phyloP scores from a whole-genome alignment of 495 filamentous ascomycete genomes.

The Aspergillus asperescens region DNA sequence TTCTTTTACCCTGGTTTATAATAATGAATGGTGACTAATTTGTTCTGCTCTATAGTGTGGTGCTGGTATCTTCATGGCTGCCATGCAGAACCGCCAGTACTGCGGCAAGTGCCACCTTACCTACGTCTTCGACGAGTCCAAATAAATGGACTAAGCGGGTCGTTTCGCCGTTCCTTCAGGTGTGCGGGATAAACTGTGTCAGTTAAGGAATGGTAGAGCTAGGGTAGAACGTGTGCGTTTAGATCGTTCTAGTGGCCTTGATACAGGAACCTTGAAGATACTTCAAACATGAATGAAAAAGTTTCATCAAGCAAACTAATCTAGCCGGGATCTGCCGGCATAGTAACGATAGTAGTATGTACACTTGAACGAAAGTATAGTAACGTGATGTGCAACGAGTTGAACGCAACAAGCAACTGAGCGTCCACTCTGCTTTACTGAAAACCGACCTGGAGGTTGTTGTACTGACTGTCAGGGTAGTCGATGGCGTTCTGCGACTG shows the following conservation, averaged over 20 bases:
- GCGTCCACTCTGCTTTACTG: constrained; percentile 2
- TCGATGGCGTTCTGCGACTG: constrained; percentile 59
- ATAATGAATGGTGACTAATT: background rate
- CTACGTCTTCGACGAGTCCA: constrained; percentile 96
- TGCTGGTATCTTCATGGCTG: constrained; percentile 99
- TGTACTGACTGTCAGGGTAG: constrained; percentile 74
- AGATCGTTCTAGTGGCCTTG: constrained; percentile 13
- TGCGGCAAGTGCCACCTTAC: constrained; percentile 98
- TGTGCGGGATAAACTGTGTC: constrained; percentile 18
- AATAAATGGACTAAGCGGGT: constrained; percentile 39
- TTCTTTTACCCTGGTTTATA: constrained; percentile 18
- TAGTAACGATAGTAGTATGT: constrained; percentile 5
- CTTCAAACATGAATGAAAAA: constrained; percentile 17
- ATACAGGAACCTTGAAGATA: constrained; percentile 10
- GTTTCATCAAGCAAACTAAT: constrained; percentile 8
- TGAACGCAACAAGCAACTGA: background rate
- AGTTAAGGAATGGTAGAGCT: constrained; percentile 17
- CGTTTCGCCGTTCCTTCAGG: constrained; percentile 19
- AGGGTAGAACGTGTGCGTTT: constrained; percentile 19
- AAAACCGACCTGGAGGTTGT: constrained; percentile 60
- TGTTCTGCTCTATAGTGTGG: constrained; percentile 60
- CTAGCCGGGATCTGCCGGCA: constrained; percentile 6
- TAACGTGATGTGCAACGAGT: background rate
- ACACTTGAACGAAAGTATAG: background rate
- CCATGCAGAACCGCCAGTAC: constrained; percentile 99